Evolutionary conservation across 345 rosid species (phyloP).

Genomic region (Boechera retrofracta): DNA sequence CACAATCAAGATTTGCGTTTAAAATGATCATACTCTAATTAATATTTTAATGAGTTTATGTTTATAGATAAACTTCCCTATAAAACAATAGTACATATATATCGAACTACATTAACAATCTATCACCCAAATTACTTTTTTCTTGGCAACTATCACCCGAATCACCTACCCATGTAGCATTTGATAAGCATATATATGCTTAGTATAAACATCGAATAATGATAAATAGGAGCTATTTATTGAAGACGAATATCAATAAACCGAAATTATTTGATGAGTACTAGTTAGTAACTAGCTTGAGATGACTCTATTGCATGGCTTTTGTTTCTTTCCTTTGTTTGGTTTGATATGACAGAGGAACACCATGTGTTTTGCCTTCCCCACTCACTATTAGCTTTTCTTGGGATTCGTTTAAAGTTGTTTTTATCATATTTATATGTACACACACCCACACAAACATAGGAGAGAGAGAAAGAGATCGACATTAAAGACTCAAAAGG

Average conservation of each 20-base stretch:
- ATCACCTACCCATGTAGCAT: slow-evolving; percentile 1
- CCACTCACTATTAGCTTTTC: slow-evolving; percentile 40
- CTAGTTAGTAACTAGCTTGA: slow-evolving; percentile 18
- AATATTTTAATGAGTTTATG: neutral
- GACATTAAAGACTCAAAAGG: slow-evolving; percentile 42
- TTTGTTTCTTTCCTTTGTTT: slow-evolving; percentile 39
- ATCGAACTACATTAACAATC: neutral
- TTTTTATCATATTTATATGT: neutral
- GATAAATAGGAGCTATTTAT: neutral
- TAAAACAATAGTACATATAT: neutral
- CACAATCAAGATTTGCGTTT: neutral
- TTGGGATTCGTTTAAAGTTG: slow-evolving; percentile 44
- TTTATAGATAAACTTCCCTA: neutral
- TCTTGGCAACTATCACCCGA: neutral
- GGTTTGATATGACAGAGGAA: slow-evolving; percentile 38
- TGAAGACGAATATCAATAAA: neutral
- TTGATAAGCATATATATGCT: neutral
- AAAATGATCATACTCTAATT: neutral
- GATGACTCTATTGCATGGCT: slow-evolving; percentile 37
- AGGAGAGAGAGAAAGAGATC: slow-evolving; percentile 28
- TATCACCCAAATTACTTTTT: neutral
- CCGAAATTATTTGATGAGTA: neutral
- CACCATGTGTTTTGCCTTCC: slow-evolving; percentile 46
- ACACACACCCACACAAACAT: slow-evolving; percentile 7
- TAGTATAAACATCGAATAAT: neutral